Percentiles rank a stretch among this genome's conserved stretches.
Conservation (phyloP, 2,329 filamentous ascomycete genomes). For the Pseudopyrenochaeta lycopersici region DNA sequence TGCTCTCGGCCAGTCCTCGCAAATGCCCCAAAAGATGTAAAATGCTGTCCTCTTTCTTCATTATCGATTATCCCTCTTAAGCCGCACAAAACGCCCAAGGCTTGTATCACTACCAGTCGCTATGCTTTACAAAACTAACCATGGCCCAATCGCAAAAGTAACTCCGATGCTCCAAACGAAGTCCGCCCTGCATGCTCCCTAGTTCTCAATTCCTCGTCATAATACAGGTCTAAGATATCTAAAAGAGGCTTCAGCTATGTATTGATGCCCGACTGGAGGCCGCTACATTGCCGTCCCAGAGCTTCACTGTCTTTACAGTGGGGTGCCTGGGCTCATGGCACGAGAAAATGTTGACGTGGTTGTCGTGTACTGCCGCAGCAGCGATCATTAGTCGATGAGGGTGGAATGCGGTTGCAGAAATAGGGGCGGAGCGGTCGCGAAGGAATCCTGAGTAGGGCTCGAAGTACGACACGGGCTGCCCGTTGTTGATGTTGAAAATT, state of each 20-base stretch:
- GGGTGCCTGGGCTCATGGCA: constrained; percentile 40
- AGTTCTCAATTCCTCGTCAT: background rate
- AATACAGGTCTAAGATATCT: background rate
- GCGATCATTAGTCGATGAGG: constrained; percentile 92
- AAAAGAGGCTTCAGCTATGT: constrained; percentile 10
- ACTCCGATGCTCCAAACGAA: background rate
- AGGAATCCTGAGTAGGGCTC: constrained; percentile 93
- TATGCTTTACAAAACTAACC: constrained; percentile 1
- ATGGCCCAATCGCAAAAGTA: background rate
- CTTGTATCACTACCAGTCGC: background rate
- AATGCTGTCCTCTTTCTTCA: background rate
- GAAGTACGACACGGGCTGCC: constrained; percentile 78
- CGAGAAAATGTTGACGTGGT: constrained; percentile 88
- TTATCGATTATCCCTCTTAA: background rate
- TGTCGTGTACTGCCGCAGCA: constrained; percentile 84
- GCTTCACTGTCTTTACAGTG: constrained; percentile 38
- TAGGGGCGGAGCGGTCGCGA: constrained; percentile 80
- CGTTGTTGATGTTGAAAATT: constrained; percentile 85
- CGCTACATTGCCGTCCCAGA: constrained; percentile 42
- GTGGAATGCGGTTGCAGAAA: constrained; percentile 92
- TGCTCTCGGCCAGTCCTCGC: too few species aligned
- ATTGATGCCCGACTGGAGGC: constrained; percentile 28
- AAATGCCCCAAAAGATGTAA: background rate
- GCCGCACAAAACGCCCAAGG: constrained; percentile 1
- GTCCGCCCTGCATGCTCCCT: background rate